Conservation (phyloP, 345 rosid genomes). For the Ailanthus altissimus region DNA sequence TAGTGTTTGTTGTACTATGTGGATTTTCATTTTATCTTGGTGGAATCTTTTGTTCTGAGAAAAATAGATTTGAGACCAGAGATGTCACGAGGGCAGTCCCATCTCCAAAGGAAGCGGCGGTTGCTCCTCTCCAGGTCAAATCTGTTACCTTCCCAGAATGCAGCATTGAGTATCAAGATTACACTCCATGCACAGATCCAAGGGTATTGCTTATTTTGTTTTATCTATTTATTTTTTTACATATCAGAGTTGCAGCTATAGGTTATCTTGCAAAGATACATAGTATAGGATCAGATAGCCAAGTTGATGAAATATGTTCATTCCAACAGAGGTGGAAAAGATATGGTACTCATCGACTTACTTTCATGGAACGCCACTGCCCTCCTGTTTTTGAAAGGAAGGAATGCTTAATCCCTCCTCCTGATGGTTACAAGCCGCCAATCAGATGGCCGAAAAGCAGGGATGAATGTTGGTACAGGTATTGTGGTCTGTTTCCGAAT, state of each 20-base stretch:
- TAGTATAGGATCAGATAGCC: background rate
- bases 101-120: slow-evolving; percentile 46
- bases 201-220: slow-evolving; percentile 43
- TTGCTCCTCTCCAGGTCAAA: slow-evolving; percentile 56
- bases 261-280: too few relatives aligned
- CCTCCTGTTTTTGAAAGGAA: slow-evolving; percentile 88
- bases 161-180: slow-evolving; percentile 79
- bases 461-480: slow-evolving; percentile 97
- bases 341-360: slow-evolving; percentile 79
- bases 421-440: slow-evolving; percentile 92
- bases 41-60: slow-evolving; percentile 71
- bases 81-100: slow-evolving; percentile 43
- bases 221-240: background rate
- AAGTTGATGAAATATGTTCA: slow-evolving; percentile 14
- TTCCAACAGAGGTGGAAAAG: slow-evolving; percentile 86
- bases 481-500: slow-evolving; percentile 37
- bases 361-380: slow-evolving; percentile 95
- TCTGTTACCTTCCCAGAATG: slow-evolving; percentile 71
- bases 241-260: background rate
- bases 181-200: slow-evolving; percentile 99
- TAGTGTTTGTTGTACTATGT: slow-evolving; percentile 54
- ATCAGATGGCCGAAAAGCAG: slow-evolving; percentile 96
- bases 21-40: slow-evolving; percentile 94
- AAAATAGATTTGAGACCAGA: slow-evolving; percentile 24
- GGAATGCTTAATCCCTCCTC: slow-evolving; percentile 93